These are phyloP conservation scores for Zea luxurians DNA, from an alignment of 176 grass and related monocot genomes.

Conservation along the genomic window DNA sequence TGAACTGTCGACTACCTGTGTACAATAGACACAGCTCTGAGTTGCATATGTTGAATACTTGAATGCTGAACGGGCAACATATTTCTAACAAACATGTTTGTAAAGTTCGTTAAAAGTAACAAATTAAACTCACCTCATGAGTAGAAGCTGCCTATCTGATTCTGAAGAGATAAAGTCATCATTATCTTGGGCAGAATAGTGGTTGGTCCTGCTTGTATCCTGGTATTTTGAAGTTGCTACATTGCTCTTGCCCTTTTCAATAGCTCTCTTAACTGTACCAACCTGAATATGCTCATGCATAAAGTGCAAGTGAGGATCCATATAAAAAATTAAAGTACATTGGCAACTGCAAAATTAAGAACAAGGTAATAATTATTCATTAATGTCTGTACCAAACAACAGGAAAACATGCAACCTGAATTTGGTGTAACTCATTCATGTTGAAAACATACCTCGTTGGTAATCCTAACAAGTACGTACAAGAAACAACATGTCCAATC, in stretches of 20 bases:
- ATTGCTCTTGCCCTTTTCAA: slow-evolving; percentile 80
- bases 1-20: neutral
- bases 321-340: slow-evolving; percentile 4
- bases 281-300: slow-evolving; percentile 48
- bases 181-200: slow-evolving; percentile 59
- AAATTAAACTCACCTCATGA: slow-evolving; percentile 67
- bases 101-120: neutral
- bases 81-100: slow-evolving; percentile 3
- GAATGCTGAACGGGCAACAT: neutral
- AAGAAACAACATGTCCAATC: neutral
- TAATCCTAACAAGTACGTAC: neutral
- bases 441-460: neutral
- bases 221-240: slow-evolving; percentile 48
- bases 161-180: slow-evolving; percentile 93
- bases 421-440: neutral
- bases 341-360: neutral
- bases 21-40: neutral
- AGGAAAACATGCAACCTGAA: neutral
- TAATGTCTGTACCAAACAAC: neutral
- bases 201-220: slow-evolving; percentile 55
- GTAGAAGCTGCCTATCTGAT: slow-evolving; percentile 87
- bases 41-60: neutral
- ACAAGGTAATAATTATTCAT: slow-evolving; percentile 7
- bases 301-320: neutral
- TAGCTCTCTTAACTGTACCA: slow-evolving; percentile 50